Base-by-base conservation (phyloP, 768 basidiomycete genomes). In the Tremella yokohamensis region DNA sequence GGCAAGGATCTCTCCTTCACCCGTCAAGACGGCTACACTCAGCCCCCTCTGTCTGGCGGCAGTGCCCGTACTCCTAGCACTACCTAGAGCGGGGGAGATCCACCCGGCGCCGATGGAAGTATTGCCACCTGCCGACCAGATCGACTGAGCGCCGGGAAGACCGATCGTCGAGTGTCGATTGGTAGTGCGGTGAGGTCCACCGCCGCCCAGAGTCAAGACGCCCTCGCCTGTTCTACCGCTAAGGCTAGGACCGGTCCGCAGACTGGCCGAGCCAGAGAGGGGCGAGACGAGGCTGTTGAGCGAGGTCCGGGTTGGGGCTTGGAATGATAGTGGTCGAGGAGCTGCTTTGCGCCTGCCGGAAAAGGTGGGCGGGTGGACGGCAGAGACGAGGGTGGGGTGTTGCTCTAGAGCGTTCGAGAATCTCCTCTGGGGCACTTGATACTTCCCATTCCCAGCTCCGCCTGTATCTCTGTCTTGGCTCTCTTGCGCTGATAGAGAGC, bases 21-120 rank as follows among this genome's bases (percentile, higher is more conserved):
- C 66, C 34, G 65, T 69, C 37, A 73, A 25, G 15, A 73, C 63
- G 4, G 69, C 72, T 13, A 73, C 59, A 7, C 58, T 63, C 42
- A 73, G 42, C 13, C 72, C 72, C 29, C 72, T 48, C 18, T 51
- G 56, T 34, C 64, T 61, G 8, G 64, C 60, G 13, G 52, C 34
- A 11, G 60, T 40, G 11, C 53, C 58, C 8, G 48, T 22, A 39
- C 53, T 60, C 20, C 61, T 45, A 12, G 55, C 66, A 3, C 47
- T 58, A 12, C 44, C 56, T 3, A 68, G 49, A 18, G 51, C 60
- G 15, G 70, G 68, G 7, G 59, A 59, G 26, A 69, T 66, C 70
- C 70, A 72, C 15, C 70, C 70, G 2, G 58, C 55, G 6, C 26
- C 24, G 6, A 34, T 42, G 8, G 44, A 52, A 20, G 57, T 48